Percentiles rank a stretch among this genome's conserved stretches.
Evolutionary conservation across 108 stramenopile species (phyloP).

Genomic region (Cyclotella baltica): DNA sequence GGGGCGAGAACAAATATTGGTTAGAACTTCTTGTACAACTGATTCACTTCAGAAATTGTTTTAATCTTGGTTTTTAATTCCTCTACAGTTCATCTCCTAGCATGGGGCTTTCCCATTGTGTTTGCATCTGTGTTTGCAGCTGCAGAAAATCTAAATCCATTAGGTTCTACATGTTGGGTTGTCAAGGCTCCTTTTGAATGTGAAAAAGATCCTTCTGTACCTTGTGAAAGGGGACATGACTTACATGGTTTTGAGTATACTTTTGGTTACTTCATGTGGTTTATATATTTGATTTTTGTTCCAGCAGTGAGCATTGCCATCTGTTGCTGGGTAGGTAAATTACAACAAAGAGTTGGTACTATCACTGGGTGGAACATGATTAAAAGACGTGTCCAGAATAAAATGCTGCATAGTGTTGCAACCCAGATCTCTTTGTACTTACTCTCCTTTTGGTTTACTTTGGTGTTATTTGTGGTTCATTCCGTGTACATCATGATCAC

Average conservation of each 20-base stretch:
- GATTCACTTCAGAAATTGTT: not conserved
- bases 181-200: not conserved
- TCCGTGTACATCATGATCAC: not conserved
- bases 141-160: not conserved
- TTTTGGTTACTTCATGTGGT: not conserved
- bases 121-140: not conserved
- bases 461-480: not conserved
- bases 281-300: constrained; percentile 5
- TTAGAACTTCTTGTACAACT: not conserved
- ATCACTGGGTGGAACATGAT: not conserved
- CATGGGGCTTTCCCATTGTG: not conserved
- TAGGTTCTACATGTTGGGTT: not conserved
- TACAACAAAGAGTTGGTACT: not conserved
- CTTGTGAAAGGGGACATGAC: not conserved
- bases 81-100: not conserved
- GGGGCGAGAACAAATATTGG: not conserved
- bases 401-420: constrained; percentile 11
- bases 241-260: not conserved
- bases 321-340: not conserved
- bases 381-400: not conserved
- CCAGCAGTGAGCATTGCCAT: not conserved
- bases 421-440: constrained; percentile 15
- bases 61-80: not conserved
- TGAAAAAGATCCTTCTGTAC: not conserved
- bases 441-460: constrained; percentile 21